Base-by-base conservation (phyloP, 1,139 yeast species). In the Kodamaea plutei region DNA sequence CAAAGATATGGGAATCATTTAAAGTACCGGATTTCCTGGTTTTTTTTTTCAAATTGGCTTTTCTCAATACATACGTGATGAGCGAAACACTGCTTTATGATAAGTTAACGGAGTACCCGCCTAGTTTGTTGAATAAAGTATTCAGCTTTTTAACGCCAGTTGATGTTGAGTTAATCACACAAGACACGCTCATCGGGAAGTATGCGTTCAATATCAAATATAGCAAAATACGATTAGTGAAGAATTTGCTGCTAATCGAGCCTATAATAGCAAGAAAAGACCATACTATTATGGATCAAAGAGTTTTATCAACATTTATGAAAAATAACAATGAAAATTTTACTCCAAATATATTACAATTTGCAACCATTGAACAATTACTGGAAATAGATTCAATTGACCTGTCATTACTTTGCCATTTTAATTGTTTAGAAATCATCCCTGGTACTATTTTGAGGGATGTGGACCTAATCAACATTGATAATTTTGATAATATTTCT, bases 251-350 rank as follows among this genome's bases (percentile, higher is more conserved):
- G 29, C 13, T 26, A 15, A n/a, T 21, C 8, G 18, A 12, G 6
- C 29, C 29, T 9, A 20, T 26, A 8, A 21, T 26, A 11, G 10
- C 13, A 4, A 16, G 15, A 4, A n/a, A 15, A 8, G 17, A 22
- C n/a, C 10, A 20, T 14, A 13, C 17, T 15, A 20, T 14, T 9
- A 26, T 26, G 3, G 29, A 26, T 11, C 17, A 26, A 2, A 20
- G 29, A n/a, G 17, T 26, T 6, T 21, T 26, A 6, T 20, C 24
- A 8, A 20, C 18, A 20, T 26, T 26, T 12, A 26, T 26, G 29
- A 17, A 7, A 6, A 20, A 20, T 21, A 20, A 10, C n/a, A 25
- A 25, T n/a, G n/a, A n/a, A n/a, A 13, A 14, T 9, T 26, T 26
- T 16, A 11, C 13, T 4, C 24, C 24, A 7, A 18, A 26, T 3